Evolutionary conservation across 768 basidiomycete genomes (phyloP).

Genomic region (Boletus coccyginus): DNA sequence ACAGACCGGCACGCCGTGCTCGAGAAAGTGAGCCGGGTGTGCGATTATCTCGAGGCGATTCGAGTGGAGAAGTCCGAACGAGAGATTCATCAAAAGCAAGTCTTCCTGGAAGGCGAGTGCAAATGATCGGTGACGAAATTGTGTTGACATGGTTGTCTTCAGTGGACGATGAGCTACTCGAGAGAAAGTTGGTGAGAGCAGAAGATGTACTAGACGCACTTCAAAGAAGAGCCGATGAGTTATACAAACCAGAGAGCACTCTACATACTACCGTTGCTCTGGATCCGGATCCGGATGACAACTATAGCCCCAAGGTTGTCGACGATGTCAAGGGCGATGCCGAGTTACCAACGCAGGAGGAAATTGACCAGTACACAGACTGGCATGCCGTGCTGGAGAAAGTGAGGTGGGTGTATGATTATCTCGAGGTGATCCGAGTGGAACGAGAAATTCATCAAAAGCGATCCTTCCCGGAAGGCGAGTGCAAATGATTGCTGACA

Average conservation of each 20-base stretch:
- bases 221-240: slow-evolving; percentile 13
- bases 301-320: slow-evolving; percentile 23
- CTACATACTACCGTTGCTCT: no score
- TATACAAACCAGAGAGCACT: slow-evolving; percentile 2
- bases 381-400: slow-evolving; percentile 17
- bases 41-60: slow-evolving; percentile 32
- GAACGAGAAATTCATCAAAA: slow-evolving; percentile 31
- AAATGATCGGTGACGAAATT: neutral
- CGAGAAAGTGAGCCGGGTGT: slow-evolving; percentile 22
- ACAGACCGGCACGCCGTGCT: slow-evolving; percentile 10
- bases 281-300: no score
- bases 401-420: slow-evolving; percentile 21
- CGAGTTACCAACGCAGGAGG: slow-evolving; percentile 18
- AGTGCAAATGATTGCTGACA: neutral
- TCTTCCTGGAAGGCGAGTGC: slow-evolving; percentile 31
- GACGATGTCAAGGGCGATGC: slow-evolving; percentile 13
- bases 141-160: neutral
- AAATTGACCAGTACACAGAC: slow-evolving; percentile 13
- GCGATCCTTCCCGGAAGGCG: slow-evolving; percentile 34
- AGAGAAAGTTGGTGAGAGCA: slow-evolving; percentile 27
- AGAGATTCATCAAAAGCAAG: slow-evolving; percentile 30
- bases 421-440: slow-evolving; percentile 32
- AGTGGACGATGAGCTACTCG: slow-evolving; percentile 31
- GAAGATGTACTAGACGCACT: slow-evolving; percentile 19
- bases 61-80: slow-evolving; percentile 32